Conservation (phyloP, 768 basidiomycete species). For the Podaxis rugospora region DNA sequence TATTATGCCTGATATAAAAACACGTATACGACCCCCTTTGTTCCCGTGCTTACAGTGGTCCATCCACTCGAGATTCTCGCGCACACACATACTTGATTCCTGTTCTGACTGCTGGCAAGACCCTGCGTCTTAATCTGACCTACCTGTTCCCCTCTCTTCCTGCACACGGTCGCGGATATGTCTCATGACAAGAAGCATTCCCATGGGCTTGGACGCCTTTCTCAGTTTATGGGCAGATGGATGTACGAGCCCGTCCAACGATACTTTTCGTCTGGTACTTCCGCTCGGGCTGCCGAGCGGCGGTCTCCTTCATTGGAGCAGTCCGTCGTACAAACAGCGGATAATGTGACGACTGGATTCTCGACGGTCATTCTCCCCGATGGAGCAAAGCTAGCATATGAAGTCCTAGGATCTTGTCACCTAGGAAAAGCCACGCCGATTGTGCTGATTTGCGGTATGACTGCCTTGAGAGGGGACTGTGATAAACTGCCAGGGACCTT, state of each 20-base stretch:
- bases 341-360: constrained; percentile 19
- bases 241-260: not conserved
- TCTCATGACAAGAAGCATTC: not conserved
- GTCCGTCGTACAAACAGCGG: not conserved
- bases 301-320: not conserved
- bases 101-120: not conserved
- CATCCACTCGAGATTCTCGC: not conserved
- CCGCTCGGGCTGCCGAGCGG: not conserved
- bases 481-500: constrained; percentile 30
- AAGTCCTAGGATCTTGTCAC: constrained; percentile 36
- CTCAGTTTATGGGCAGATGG: not conserved
- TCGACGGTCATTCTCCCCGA: constrained; percentile 29
- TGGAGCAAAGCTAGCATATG: constrained; percentile 39
- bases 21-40: not conserved
- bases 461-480: constrained; percentile 34
- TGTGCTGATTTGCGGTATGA: constrained; percentile 39
- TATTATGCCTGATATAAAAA: not conserved
- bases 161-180: not conserved
- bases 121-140: not conserved
- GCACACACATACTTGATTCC: not conserved
- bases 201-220: constrained; percentile 5
- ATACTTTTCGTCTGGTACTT: not conserved
- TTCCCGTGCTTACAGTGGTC: not conserved
- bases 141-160: not conserved
- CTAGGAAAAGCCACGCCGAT: constrained; percentile 28